A percentile compares a stretch with the other conserved stretches of the same genome.
phyloP scores from a whole-genome alignment of 1,139 yeast genomes.

The Yamadazyma buinensis region DNA sequence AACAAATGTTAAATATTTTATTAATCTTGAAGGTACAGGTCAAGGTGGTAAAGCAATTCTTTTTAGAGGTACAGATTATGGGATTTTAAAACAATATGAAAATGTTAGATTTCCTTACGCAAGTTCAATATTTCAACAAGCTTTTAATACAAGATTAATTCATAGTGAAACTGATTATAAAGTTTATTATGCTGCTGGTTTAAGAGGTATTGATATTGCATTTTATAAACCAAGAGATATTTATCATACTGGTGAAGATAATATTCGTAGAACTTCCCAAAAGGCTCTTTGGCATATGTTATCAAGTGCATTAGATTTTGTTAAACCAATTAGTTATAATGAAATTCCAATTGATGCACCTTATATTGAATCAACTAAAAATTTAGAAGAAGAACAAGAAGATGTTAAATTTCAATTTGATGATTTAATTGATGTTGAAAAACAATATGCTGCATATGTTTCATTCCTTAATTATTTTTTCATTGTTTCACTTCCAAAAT shows the following conservation, averaged over 20 bases:
- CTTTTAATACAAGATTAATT: slow-evolving; percentile 68
- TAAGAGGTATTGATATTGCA: slow-evolving; percentile 76
- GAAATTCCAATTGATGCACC: slow-evolving; percentile 39
- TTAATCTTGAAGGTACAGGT: slow-evolving; percentile 94
- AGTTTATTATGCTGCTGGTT: slow-evolving; percentile 51
- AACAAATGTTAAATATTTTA: slow-evolving; percentile 55
- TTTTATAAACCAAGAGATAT: slow-evolving; percentile 65
- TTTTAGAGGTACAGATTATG: slow-evolving; percentile 79
- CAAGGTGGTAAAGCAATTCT: slow-evolving; percentile 86
- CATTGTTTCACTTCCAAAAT: slow-evolving; percentile 44
- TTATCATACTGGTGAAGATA: slow-evolving; percentile 78
- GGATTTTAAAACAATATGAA: slow-evolving; percentile 44
- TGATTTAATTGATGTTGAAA: slow-evolving; percentile 1
- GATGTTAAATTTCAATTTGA: slow-evolving; percentile 7
- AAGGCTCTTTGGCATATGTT: slow-evolving; percentile 83
- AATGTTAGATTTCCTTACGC: slow-evolving; percentile 71
- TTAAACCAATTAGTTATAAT: slow-evolving; percentile 34
- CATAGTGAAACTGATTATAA: slow-evolving; percentile 84
- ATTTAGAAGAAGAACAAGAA: too few relatives aligned
- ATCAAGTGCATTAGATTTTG: slow-evolving; percentile 60
- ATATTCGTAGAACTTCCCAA: slow-evolving; percentile 58
- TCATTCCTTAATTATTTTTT: slow-evolving; percentile 61
- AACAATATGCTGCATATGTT: slow-evolving; percentile 54
- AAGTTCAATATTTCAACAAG: slow-evolving; percentile 75
- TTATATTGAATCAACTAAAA: slow-evolving; percentile 6